These are phyloP conservation scores for Ophiostoma tasmaniense DNA, from an alignment of 2,329 filamentous ascomycete species.

Conservation along the genomic window DNA sequence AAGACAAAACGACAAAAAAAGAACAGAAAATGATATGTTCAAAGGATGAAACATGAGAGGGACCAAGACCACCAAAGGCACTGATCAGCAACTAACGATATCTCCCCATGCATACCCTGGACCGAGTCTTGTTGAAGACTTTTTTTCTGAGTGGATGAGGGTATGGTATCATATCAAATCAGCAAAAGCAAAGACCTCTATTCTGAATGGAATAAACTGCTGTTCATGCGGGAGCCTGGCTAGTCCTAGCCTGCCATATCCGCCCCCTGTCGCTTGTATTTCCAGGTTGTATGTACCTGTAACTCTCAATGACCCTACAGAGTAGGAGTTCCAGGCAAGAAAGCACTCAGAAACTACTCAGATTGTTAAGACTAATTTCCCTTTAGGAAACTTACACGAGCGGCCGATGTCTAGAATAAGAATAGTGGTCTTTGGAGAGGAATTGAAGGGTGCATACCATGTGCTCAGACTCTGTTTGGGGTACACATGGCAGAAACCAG, in stretches of 20 bases:
- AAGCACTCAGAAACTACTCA: background rate
- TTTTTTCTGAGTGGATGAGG: background rate
- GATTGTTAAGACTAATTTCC: background rate
- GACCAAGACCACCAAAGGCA: background rate
- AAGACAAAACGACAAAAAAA: background rate
- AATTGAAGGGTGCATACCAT: background rate
- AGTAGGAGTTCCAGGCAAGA: background rate
- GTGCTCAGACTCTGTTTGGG: background rate
- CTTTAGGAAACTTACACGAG: background rate
- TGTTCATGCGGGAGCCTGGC: background rate
- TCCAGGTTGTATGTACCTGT: constrained; percentile 2
- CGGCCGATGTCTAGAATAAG: background rate
- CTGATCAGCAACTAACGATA: constrained; percentile 5
- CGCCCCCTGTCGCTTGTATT: background rate
- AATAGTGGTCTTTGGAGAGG: background rate
- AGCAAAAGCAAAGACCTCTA: background rate
- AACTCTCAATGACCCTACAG: background rate
- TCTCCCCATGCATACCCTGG: background rate
- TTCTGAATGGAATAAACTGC: background rate
- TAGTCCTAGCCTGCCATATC: background rate
- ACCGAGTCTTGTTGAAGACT: background rate
- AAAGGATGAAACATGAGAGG: background rate
- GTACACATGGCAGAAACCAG: background rate
- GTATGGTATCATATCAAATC: background rate
- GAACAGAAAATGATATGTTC: background rate